These are phyloP conservation scores for Alternaria metachromatica DNA, from an alignment of 2,329 filamentous ascomycete genomes.

Conservation along the genomic window DNA sequence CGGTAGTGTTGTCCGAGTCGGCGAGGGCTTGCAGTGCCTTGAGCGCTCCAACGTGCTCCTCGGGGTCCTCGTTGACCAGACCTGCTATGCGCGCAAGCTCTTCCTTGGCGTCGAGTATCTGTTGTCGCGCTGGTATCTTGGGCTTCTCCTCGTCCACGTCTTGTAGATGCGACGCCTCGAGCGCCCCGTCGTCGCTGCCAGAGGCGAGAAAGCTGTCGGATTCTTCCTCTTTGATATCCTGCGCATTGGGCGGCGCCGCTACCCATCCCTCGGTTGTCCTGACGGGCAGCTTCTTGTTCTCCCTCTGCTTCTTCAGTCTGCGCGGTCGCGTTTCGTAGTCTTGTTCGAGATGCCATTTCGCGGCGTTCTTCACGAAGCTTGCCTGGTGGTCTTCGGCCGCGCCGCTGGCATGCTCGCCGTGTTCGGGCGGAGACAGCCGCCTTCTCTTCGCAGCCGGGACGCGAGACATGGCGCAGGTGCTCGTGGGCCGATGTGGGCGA, in stretches of 20 bases:
- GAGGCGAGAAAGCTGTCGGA: slow-evolving; percentile 70
- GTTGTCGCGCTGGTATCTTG: slow-evolving; percentile 74
- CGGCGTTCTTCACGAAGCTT: slow-evolving; percentile 74
- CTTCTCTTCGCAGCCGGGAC: slow-evolving; percentile 47
- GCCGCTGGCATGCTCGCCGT: slow-evolving; percentile 23
- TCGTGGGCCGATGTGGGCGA: slow-evolving; percentile 1
- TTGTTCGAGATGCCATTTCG: slow-evolving; percentile 90
- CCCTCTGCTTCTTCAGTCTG: slow-evolving; percentile 74
- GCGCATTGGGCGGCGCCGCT: slow-evolving; percentile 57
- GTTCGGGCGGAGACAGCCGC: slow-evolving; percentile 46
- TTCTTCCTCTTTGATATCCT: slow-evolving; percentile 59
- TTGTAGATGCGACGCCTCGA: slow-evolving; percentile 52
- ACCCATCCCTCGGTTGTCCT: slow-evolving; percentile 81
- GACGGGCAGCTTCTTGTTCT: slow-evolving; percentile 80
- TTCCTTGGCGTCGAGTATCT: slow-evolving; percentile 87
- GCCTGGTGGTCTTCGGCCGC: slow-evolving; percentile 38
- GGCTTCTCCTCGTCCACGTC: slow-evolving; percentile 61
- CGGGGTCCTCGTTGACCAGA: slow-evolving; percentile 87
- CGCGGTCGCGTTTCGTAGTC: slow-evolving; percentile 83
- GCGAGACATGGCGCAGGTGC: slow-evolving; percentile 36
- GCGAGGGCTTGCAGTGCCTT: slow-evolving; percentile 78
- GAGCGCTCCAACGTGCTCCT: slow-evolving; percentile 83
- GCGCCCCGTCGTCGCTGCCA: slow-evolving; percentile 59
- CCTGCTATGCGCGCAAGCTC: slow-evolving; percentile 84
- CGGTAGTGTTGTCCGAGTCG: slow-evolving; percentile 70